phyloP scores from a whole-genome alignment of 805 yeast species.

The Lachancea cidri region DNA sequence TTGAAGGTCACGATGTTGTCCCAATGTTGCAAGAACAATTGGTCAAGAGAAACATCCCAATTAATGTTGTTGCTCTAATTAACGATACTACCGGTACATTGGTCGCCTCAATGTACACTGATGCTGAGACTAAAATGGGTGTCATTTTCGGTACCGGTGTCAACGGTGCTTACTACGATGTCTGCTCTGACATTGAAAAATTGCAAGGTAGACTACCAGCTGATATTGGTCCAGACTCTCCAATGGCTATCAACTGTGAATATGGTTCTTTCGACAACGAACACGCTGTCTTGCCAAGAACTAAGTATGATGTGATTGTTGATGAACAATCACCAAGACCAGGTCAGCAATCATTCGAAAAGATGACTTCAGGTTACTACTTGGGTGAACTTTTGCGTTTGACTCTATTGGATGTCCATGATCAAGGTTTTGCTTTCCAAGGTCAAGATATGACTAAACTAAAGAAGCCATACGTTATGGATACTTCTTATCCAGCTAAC shows the following conservation, averaged over 20 bases:
- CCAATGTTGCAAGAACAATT: constrained; percentile 83
- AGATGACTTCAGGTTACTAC: constrained; percentile 96
- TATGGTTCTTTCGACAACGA: constrained; percentile 97
- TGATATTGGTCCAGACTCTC: constrained; percentile 58
- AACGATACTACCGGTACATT: constrained; percentile 97
- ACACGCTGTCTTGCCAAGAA: constrained; percentile 77
- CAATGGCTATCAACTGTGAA: constrained; percentile 97
- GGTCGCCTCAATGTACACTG: constrained; percentile 91
- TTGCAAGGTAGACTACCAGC: constrained; percentile 61
- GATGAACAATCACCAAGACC: constrained; percentile 92
- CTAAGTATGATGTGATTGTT: constrained; percentile 75
- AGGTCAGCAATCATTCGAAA: constrained; percentile 91
- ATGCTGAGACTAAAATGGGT: constrained; percentile 87
- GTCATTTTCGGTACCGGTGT: constrained; percentile 96
- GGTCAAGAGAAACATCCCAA: constrained; percentile 60
- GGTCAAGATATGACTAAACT: constrained; percentile 63
- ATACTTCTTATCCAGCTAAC: constrained; percentile 81
- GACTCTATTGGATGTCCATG: constrained; percentile 65
- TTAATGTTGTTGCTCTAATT: constrained; percentile 84
- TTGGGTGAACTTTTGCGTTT: constrained; percentile 88
- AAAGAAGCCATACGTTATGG: constrained; percentile 65
- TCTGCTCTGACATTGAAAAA: constrained; percentile 68
- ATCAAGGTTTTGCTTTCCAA: constrained; percentile 61
- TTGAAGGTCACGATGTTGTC: constrained; percentile 92
- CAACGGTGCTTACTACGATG: constrained; percentile 93